Evolutionary conservation across 1,284 basidiomycete genomes (phyloP), one percentile per base, ranked within the genome.

Genomic region (Cryptococcus sp.): DNA sequence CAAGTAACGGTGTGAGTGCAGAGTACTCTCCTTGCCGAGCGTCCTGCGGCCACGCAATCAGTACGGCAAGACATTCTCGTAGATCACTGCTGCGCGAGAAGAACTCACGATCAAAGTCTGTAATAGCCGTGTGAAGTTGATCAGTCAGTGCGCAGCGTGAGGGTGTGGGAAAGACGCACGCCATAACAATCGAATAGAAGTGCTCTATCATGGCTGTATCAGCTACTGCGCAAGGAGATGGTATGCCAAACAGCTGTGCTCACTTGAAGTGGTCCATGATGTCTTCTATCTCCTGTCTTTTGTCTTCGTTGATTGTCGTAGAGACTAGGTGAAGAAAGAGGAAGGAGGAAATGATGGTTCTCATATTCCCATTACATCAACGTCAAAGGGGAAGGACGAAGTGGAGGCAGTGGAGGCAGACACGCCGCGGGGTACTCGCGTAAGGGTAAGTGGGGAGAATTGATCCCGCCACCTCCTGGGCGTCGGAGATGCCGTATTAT

Each of bases 21-120:
- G 66, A 57, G 23, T 56, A 60, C 58, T 68, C 69, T 23, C 72
- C 72, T 39, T 49, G 44, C 50, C 73, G 70, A 71, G 71, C 73
- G 53, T 74, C 65, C 56, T 61, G n/a, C 42, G 16, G n/a, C n/a
- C n/a, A n/a, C n/a, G n/a, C n/a, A n/a, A n/a, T n/a, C n/a, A n/a
- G n/a, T n/a, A n/a, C n/a, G n/a, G n/a, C n/a, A n/a, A n/a, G n/a
- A n/a, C n/a, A n/a, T n/a, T n/a, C n/a, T n/a, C n/a, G n/a, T n/a
- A n/a, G n/a, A n/a, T n/a, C n/a, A n/a, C n/a, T n/a, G n/a, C n/a
- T n/a, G n/a, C n/a, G n/a, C n/a, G n/a, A n/a, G n/a, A n/a, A n/a
- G 15, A n/a, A 6, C 42, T 45, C 19, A n/a, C 22, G 19, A n/a
- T 45, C 22, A 47, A 23, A 25, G 46, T 27, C 22, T 47, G 19